Conservation (phyloP, 2,329 filamentous ascomycete species). For the Coniochaeta ligniaria region DNA sequence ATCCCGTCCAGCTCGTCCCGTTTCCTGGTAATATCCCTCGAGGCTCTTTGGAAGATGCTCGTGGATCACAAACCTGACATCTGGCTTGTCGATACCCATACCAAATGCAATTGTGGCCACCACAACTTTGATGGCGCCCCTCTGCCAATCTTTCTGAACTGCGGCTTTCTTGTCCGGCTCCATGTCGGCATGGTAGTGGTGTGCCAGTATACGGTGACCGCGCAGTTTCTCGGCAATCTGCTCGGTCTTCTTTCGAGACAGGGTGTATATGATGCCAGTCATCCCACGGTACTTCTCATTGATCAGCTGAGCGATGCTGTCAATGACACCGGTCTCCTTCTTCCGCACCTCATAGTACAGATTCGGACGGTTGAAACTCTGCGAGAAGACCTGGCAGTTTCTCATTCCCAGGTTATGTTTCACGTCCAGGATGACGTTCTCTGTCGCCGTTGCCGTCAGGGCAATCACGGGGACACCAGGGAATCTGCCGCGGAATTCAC, state of each 20-base stretch:
- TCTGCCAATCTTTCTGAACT: constrained; percentile 79
- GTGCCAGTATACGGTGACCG: constrained; percentile 60
- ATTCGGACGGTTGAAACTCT: constrained; percentile 97
- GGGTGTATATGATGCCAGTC: constrained; percentile 88
- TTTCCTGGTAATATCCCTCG: constrained; percentile 98
- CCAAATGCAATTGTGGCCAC: constrained; percentile 98
- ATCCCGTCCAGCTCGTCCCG: constrained; percentile 87
- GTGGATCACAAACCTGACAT: constrained; percentile 95
- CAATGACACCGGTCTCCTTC: constrained; percentile 56
- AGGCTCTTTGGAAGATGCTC: constrained; percentile 88
- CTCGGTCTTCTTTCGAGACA: constrained; percentile 80
- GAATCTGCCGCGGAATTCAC: constrained; percentile 64
- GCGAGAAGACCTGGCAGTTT: constrained; percentile 70
- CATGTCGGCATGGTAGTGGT: constrained; percentile 83
- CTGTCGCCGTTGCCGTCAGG: constrained; percentile 88
- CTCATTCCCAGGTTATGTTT: constrained; percentile 84
- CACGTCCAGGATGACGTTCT: constrained; percentile 86
- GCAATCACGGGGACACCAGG: constrained; percentile 85
- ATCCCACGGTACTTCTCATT: constrained; percentile 60
- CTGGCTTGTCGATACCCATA: constrained; percentile 98
- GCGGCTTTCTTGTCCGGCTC: constrained; percentile 57
- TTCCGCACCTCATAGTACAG: constrained; percentile 76
- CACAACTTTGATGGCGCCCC: constrained; percentile 73
- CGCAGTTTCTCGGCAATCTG: constrained; percentile 64
- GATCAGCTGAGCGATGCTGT: constrained; percentile 59